Base-by-base conservation (phyloP, 1,284 basidiomycete genomes). In the Pseudozyma flocculosa region DNA sequence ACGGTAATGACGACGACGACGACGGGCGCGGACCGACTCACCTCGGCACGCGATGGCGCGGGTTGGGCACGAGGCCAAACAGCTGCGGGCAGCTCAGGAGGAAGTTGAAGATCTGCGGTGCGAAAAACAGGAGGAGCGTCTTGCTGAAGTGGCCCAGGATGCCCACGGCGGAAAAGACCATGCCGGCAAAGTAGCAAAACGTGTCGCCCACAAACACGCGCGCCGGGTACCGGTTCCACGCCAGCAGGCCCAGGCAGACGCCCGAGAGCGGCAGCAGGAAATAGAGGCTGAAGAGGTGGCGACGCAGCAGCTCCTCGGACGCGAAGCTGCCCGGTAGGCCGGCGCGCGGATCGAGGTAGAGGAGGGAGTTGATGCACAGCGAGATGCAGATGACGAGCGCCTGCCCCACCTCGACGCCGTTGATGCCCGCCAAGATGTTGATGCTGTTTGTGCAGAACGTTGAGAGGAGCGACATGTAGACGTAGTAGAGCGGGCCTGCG, bases 41-140 rank as follows among this genome's bases (percentile, higher is more conserved):
- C 39, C 54, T 84, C 47, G 95, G 95, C 15, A 99, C 83, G 26
- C 95, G 85, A 80, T 98, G 95, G 40, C 95, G 82, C 2, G 95
- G 95, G 73, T 92, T 96, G 0, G 89, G 88, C 8, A 98, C 89
- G 10, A 99, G 79, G 1, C 90, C 89, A 73, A 97, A 97, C 2
- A 99, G 81, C 77, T 99, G 95, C 3, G 95, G 95, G 67, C 88
- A 90, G 21, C 92, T 95, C 36, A 97, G 82, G 39, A 96, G 46
- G 73, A 99, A 99, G 79, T 99, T 98, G 85, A 97, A 90, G 61
- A 96, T 88, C 77, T 99, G 95, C 4, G 95, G 95, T 30, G 96
- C 83, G 82, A 98, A 98, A 83, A 99, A 97, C 24, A 98, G 82
- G 45, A 97, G 83, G 4, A 99, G 82, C 0, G 94, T 99, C 80